These are phyloP conservation scores for Botrytis hyacinthi DNA, from an alignment of 2,329 filamentous ascomycete species.

Conservation along the genomic window DNA sequence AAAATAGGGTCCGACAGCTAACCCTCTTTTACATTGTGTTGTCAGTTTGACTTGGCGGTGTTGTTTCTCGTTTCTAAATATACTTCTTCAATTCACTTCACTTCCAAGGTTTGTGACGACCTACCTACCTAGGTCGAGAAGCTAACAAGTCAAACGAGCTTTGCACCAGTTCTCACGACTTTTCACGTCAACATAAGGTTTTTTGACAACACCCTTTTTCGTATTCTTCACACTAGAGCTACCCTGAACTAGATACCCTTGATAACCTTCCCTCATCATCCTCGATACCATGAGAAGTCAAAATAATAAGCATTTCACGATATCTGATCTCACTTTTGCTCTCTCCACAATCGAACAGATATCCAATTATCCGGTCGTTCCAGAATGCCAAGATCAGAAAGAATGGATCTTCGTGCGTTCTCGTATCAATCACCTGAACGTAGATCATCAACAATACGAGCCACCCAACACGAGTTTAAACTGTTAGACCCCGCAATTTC, in stretches of 20 bases:
- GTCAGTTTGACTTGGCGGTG: neutral
- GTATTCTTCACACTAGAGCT: neutral
- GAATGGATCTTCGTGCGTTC: slow-evolving; percentile 11
- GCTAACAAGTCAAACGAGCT: neutral
- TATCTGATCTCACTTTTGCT: neutral
- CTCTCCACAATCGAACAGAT: neutral
- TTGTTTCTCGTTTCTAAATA: slow-evolving; percentile 1
- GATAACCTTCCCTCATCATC: neutral
- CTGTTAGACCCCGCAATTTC: slow-evolving; percentile 9
- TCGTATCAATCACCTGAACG: slow-evolving; percentile 20
- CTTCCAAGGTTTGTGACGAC: neutral
- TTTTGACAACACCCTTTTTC: neutral
- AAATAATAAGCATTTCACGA: neutral
- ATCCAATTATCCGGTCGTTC: neutral
- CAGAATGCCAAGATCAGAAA: neutral
- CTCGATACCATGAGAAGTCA: neutral
- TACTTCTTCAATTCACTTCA: neutral
- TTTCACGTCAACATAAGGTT: neutral
- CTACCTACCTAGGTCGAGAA: neutral
- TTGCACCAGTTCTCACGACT: neutral
- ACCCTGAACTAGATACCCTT: neutral
- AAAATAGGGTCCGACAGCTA: neutral
- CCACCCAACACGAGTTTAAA: slow-evolving; percentile 4
- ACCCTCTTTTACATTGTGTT: neutral
- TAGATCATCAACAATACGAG: slow-evolving; percentile 19